Evolutionary conservation across 2,329 filamentous ascomycete genomes (phyloP), one percentile per base, ranked within the genome.

Genomic region (Penicillium sclerotiorum): DNA sequence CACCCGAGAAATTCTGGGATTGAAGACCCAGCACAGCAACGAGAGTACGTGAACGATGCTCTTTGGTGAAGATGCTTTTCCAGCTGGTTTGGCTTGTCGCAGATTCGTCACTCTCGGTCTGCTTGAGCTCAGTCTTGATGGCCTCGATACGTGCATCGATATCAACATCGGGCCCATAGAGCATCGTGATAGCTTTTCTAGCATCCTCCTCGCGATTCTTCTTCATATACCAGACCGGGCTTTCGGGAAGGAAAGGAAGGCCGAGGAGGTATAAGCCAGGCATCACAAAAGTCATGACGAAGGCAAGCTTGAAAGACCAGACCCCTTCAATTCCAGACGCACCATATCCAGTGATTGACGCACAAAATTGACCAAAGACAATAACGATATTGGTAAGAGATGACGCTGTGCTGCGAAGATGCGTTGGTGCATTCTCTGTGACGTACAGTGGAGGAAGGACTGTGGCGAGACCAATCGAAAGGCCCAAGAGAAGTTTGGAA

Each of bases 341-440:
- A 21, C 47, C 47, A 17, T 50, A 50, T 35, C 41, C 47, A 8
- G 47, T 50, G 18, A 50, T 50, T 6, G 47, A 50, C 1, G 47
- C 32, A 7, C 47, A 50, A n/a, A 50, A 50, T 12, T 45, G 35
- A 8, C 47, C 47, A 18, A 50, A 45, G 6, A 50, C 47, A 47
- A 51, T 51, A 20, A 51, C 39, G 32, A 51, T 44, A 22, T 51
- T 51, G 27, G 49, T 51, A 9, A 51, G 33, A 15, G 49, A 51
- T 13, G 49, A 51, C 4, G 45, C 44, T 5, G 32, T 47, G 20
- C 44, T 47, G 32, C 49, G 49, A 36, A 51, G 44, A 15, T 47
- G 22, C 4, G 44, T 39, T 4, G 49, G 49, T 47, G 49, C 49
- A 36, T 51, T 51, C 39, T 51, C 49, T 6, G 49, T 51, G 32